A percentile compares a stretch with the other conserved stretches of the same genome.
Evolutionary conservation across 2,329 filamentous ascomycete genomes (phyloP).

Genomic region (Aspergillus pseudoviridinutans): DNA sequence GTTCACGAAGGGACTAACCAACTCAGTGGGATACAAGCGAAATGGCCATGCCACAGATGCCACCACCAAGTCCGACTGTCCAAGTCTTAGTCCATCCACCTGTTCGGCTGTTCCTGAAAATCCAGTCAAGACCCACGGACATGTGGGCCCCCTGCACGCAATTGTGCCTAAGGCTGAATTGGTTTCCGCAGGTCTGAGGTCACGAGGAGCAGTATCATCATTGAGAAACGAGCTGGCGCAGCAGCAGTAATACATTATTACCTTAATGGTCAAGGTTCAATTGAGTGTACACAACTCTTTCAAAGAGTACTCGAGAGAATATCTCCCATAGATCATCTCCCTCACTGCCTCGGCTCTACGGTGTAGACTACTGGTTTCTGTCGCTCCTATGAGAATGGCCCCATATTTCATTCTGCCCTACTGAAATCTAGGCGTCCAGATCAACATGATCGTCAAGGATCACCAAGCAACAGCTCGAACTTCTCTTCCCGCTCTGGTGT

Average conservation of each 20-base stretch:
- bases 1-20: neutral
- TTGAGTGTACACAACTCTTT: neutral
- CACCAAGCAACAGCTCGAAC: neutral
- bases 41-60: no score
- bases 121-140: conserved; percentile 1
- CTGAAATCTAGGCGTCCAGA: neutral
- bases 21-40: neutral
- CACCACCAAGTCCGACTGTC: no score
- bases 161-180: no score
- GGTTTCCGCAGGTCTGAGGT: neutral
- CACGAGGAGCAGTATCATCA: neutral
- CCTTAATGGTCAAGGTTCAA: neutral
- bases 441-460: neutral
- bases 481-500: neutral
- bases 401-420: neutral
- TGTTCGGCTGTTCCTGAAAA: conserved; percentile 1
- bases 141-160: neutral
- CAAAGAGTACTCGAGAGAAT: neutral
- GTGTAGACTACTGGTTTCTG: neutral
- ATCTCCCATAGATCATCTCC: no score
- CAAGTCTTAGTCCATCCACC: neutral
- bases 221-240: neutral
- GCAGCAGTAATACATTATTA: neutral
- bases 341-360: neutral
- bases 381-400: no score